Evolutionary conservation across 202 grass and related monocot species (phyloP).

Genomic region (Musa balbisiana): DNA sequence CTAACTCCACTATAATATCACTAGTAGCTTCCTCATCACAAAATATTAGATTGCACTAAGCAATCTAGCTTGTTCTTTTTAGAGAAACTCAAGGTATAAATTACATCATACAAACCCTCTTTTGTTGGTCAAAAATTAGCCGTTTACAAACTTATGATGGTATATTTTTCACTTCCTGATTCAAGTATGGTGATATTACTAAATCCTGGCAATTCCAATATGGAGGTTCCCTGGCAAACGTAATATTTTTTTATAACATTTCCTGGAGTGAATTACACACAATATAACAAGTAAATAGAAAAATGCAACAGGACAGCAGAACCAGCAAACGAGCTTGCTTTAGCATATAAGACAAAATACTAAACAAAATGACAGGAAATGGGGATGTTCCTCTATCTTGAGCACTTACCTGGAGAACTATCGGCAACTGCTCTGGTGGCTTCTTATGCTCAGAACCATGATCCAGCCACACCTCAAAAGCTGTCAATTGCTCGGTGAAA

Average conservation of each 20-base stretch:
- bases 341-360: background rate
- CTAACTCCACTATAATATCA: no score
- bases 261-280: background rate
- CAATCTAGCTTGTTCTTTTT: no score
- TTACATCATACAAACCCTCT: no score
- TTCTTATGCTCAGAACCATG: conserved; percentile 93
- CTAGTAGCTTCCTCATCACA: no score
- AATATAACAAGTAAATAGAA: no score
- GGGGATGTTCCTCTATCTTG: background rate
- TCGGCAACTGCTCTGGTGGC: conserved; percentile 87
- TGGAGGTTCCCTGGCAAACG: background rate
- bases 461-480: conserved; percentile 99
- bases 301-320: background rate
- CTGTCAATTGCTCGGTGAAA: conserved; percentile 91
- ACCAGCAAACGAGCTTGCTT: no score
- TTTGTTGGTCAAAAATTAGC: no score
- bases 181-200: background rate
- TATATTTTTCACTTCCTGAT: background rate
- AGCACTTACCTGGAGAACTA: conserved; percentile 63
- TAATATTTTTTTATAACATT: background rate
- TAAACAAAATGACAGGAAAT: background rate
- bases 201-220: background rate
- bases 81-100: no score
- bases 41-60: no score
- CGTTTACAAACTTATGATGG: background rate